These are phyloP conservation scores for Gracilaria vermiculophylla DNA, from an alignment of 23 red algal genomes.

Conservation along the genomic window DNA sequence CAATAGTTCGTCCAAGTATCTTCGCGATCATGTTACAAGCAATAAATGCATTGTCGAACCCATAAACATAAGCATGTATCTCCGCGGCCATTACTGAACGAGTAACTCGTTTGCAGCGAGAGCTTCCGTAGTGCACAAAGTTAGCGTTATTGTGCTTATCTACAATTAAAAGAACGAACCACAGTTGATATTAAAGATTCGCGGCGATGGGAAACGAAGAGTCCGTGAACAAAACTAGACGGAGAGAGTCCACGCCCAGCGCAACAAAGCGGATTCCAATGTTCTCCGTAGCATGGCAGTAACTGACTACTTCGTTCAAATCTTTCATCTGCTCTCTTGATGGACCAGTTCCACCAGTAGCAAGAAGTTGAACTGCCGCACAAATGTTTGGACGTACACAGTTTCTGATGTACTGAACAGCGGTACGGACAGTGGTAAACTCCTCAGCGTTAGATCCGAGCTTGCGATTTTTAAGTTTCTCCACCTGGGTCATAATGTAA, in stretches of 20 bases:
- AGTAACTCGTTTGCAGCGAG: not conserved
- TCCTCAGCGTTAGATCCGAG: not conserved
- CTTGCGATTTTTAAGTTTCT: not conserved
- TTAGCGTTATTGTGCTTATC: not conserved
- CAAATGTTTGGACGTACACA: conserved; percentile 1
- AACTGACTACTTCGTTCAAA: not conserved
- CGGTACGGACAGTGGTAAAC: not conserved
- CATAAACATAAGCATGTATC: conserved; percentile 1
- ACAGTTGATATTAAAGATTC: not conserved
- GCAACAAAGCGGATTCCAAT: not conserved
- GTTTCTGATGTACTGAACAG: not conserved
- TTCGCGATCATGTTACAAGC: not conserved
- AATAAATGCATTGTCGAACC: conserved; percentile 52
- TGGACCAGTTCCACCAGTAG: not conserved
- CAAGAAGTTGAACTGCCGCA: conserved; percentile 21
- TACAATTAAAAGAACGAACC: not conserved
- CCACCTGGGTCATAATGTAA: not conserved
- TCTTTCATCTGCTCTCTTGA: not conserved
- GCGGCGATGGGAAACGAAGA: conserved; percentile 12
- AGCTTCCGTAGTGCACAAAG: conserved; percentile 31
- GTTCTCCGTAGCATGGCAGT: not conserved
- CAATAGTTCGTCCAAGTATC: not conserved
- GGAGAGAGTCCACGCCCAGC: not conserved
- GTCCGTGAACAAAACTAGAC: not conserved
- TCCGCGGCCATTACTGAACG: conserved; percentile 53